Percentiles rank a stretch among this genome's conserved stretches.
Conservation (phyloP, 768 basidiomycete species). For the Boletellus emodensis region DNA sequence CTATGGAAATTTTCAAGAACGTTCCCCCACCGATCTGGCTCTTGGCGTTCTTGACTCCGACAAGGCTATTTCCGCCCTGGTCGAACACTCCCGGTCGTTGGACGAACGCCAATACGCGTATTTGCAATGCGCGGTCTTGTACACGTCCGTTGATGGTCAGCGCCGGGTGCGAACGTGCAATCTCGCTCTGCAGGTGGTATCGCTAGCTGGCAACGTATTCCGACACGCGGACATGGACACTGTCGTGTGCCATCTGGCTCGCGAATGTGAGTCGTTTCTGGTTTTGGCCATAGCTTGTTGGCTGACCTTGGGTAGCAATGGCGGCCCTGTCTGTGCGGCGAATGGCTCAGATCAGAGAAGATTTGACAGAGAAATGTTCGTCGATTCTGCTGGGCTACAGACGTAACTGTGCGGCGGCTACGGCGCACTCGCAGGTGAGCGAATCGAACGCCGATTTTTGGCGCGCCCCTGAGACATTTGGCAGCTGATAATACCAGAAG, state of each 20-base stretch:
- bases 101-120: slow-evolving; percentile 70
- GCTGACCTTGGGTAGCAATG: slow-evolving; percentile 51
- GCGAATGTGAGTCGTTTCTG: slow-evolving; percentile 59
- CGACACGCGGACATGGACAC: slow-evolving; percentile 89
- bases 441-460: background rate
- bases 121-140: slow-evolving; percentile 83
- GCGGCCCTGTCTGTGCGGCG: slow-evolving; percentile 53
- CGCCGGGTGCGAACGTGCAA: slow-evolving; percentile 85
- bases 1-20: slow-evolving; percentile 69
- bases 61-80: slow-evolving; percentile 68
- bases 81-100: slow-evolving; percentile 68
- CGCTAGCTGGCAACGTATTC: slow-evolving; percentile 89
- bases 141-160: slow-evolving; percentile 74
- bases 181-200: slow-evolving; percentile 74
- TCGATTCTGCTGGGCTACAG: slow-evolving; percentile 82
- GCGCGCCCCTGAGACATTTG: slow-evolving; percentile 5
- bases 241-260: slow-evolving; percentile 65
- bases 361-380: slow-evolving; percentile 79
- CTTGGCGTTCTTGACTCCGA: slow-evolving; percentile 80
- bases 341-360: slow-evolving; percentile 75
- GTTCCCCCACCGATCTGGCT: slow-evolving; percentile 67
- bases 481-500: slow-evolving; percentile 92
- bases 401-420: slow-evolving; percentile 79
- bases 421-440: slow-evolving; percentile 72
- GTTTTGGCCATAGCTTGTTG: background rate